A percentile compares a stretch with the other conserved stretches of the same genome.
These are phyloP conservation scores for Tetrahymena elliotti DNA, from an alignment of 73 alveolate genomes.

Conservation along the genomic window DNA sequence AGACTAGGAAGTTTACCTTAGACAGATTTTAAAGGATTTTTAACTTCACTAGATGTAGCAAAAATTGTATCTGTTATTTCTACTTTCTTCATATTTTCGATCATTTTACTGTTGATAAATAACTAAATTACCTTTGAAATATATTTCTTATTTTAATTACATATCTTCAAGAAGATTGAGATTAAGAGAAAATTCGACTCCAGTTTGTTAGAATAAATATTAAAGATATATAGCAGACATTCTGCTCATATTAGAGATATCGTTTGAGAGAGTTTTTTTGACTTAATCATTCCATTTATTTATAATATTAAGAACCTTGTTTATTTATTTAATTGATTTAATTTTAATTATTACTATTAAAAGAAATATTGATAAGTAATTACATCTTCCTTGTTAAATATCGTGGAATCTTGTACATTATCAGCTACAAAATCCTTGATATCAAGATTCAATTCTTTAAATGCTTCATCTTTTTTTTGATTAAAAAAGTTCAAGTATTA, in stretches of 20 bases:
- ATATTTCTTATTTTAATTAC: not conserved
- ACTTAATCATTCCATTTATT: not conserved
- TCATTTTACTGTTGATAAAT: not conserved
- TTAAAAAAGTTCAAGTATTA: not conserved
- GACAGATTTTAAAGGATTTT: not conserved
- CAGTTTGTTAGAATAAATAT: not conserved
- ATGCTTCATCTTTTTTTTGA: not conserved
- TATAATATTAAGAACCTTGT: not conserved
- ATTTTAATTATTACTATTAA: not conserved
- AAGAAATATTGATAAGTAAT: not conserved
- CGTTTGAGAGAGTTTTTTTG: not conserved
- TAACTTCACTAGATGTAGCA: not conserved
- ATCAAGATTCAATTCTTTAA: not conserved
- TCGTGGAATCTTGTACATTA: not conserved
- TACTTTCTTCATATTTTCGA: not conserved
- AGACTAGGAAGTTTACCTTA: not conserved
- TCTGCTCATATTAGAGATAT: not conserved
- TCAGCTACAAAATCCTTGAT: not conserved
- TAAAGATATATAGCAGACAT: not conserved
- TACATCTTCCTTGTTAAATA: not conserved
- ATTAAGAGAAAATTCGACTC: not conserved
- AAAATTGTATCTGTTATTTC: not conserved
- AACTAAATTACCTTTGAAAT: not conserved
- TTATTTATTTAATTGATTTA: not conserved
- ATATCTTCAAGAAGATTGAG: not conserved